A percentile compares a stretch with the other conserved stretches of the same genome.
Conservation (phyloP, 495 filamentous ascomycete species). For the Aspergillus haitiensis region DNA sequence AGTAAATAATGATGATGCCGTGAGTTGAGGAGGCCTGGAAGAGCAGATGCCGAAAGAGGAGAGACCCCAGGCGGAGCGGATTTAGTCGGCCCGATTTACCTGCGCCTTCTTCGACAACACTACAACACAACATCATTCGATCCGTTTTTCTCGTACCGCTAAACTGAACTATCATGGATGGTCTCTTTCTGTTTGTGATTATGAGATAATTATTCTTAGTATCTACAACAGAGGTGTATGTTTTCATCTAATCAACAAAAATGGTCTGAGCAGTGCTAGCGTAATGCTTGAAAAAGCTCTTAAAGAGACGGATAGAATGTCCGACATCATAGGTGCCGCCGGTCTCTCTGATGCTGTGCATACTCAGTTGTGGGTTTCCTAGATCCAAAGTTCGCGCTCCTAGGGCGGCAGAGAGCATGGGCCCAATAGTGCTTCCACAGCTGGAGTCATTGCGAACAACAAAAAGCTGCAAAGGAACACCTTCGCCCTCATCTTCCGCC, state of each 20-base stretch:
- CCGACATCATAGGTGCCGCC: slow-evolving; percentile 85
- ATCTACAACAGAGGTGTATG: too few relatives aligned
- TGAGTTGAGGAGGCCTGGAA: not conserved
- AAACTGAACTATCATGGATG: too few relatives aligned
- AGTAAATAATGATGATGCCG: not conserved
- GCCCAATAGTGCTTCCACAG: slow-evolving; percentile 95
- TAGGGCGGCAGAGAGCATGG: slow-evolving; percentile 83
- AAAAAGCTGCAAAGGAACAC: slow-evolving; percentile 88
- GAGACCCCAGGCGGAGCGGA: slow-evolving; percentile 3
- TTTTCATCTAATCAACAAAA: slow-evolving; percentile 60
- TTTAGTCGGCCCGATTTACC: slow-evolving; percentile 24
- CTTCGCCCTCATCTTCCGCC: slow-evolving; percentile 43
- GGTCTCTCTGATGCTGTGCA: slow-evolving; percentile 97
- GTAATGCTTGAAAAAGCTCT: slow-evolving; percentile 82
- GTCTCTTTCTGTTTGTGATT: too few relatives aligned
- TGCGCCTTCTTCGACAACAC: not conserved
- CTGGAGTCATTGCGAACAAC: slow-evolving; percentile 94
- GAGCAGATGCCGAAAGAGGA: not conserved
- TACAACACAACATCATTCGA: not conserved
- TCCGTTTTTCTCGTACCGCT: too few relatives aligned
- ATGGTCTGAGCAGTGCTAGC: slow-evolving; percentile 77
- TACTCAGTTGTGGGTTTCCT: slow-evolving; percentile 92
- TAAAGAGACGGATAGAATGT: slow-evolving; percentile 82
- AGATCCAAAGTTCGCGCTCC: slow-evolving; percentile 88
- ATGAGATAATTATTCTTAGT: too few relatives aligned